Base-by-base conservation (phyloP, 2,329 filamentous ascomycete species). In the Dendryphion nanum region DNA sequence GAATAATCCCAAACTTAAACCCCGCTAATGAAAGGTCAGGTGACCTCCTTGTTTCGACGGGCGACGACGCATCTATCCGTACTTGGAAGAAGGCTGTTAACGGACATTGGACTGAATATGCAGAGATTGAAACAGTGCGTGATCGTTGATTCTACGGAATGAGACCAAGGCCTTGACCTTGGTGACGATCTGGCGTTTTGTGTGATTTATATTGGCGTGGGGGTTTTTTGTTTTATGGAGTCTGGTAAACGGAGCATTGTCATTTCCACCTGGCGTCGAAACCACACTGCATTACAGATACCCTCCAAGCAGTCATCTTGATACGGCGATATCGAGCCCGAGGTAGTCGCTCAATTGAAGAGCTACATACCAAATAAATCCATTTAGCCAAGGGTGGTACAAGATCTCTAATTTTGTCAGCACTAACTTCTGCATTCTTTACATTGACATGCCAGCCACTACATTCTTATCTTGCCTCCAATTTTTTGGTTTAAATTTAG, bases 21-120 rank as follows among this genome's bases (percentile, higher is more conserved):
- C 7, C n/a, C 2, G 23, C 23, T 26, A 26, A 26, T n/a, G n/a
- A 26, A 26, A 10, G 23, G 77, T 37, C 81, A 69, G 85, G 85
- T 4, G 84, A 88, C 61, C 76, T 90, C 10, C 69, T 91, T 6
- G 81, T 86, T 2, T 85, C 82, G 28, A 86, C 85, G 1, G 86
- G 86, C 3, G 86, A 91, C 47, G 85, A 90, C 60, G 86, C 85
- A 8, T 78, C 65, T 5, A 66, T 73, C 18, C 64, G 70, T 30
- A 66, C 72, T 13, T 76, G 72, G 72, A 74, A 74, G 59, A 73
- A 69, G 57, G 67, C 67, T 6, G 57, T 69, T 35, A 70, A 72
- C 32, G 69, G 68, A 21, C 65, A 68, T 37, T 75, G 72, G 72
- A 51, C 68, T 5, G 71, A 74, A 48, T 73, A 72, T 39, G 67